Percentiles rank a stretch among this genome's conserved stretches.
These are phyloP conservation scores for Phytophthora melonis DNA, from an alignment of 352 stramenopile genomes.

Conservation along the genomic window DNA sequence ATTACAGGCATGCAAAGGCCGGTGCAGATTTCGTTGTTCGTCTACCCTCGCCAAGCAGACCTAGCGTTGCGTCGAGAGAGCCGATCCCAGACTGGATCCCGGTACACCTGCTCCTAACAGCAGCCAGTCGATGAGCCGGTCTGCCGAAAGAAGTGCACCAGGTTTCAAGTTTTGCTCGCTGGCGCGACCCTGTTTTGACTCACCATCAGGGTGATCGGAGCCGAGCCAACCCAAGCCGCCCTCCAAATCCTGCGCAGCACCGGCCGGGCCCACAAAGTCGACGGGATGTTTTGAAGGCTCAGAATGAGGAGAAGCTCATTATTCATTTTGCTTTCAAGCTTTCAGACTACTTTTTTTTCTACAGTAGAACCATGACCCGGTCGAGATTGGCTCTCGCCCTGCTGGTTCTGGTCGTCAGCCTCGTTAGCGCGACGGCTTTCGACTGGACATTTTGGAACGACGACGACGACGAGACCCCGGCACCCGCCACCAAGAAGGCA, in stretches of 20 bases:
- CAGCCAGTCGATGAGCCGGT: slow-evolving; percentile 23
- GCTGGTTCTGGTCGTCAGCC: slow-evolving; percentile 26
- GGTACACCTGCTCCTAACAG: slow-evolving; percentile 16
- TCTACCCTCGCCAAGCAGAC: slow-evolving; percentile 40
- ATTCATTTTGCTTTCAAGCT: slow-evolving; percentile 33
- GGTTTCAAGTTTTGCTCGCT: neutral
- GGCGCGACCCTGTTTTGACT: slow-evolving; percentile 31
- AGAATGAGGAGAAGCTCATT: slow-evolving; percentile 10
- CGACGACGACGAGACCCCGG: slow-evolving; percentile 18
- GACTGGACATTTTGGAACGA: slow-evolving; percentile 39
- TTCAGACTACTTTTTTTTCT: slow-evolving; percentile 7
- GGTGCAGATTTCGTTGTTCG: slow-evolving; percentile 35
- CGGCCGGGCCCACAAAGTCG: slow-evolving; percentile 7
- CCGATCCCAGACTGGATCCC: slow-evolving; percentile 27
- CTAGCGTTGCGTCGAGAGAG: slow-evolving; percentile 31
- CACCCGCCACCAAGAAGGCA: neutral
- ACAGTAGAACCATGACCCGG: slow-evolving; percentile 16
- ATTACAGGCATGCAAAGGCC: slow-evolving; percentile 1
- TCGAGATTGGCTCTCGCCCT: slow-evolving; percentile 29
- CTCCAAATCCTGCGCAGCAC: slow-evolving; percentile 24
- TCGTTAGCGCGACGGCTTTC: slow-evolving; percentile 22
- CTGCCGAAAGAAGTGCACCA: slow-evolving; percentile 33
- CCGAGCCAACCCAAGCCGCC: slow-evolving; percentile 21
- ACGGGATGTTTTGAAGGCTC: neutral
- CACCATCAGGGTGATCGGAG: slow-evolving; percentile 35